Evolutionary conservation across 176 grass and related monocot genomes (phyloP), one percentile per base, ranked within the genome.

Genomic region (Thinopyrum elongatum): DNA sequence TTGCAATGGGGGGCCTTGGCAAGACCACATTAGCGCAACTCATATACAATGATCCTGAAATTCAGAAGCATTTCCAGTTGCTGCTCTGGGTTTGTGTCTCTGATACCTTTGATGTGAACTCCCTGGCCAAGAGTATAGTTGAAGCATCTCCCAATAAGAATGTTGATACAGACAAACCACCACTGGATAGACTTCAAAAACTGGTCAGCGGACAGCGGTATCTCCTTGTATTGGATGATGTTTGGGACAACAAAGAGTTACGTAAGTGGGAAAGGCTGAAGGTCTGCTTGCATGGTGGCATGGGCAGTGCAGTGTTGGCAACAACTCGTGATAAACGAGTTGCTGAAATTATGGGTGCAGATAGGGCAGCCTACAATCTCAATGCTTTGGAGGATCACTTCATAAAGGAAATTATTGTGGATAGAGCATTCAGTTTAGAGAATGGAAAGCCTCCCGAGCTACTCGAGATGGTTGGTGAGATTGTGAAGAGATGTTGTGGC

Each of bases 41-140:
- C 36, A 42, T 72, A 25, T 71, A 71, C 69, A 71, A 71, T 41
- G 35, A 71, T 6, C 10, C 31, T 39, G 25, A 39, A 9, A 51
- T 88, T 5, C n/a, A 64, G 6, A 41, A 44, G 23, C 35, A 88
- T 29, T 92, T 86, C 23, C 29, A 74, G 10, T 21, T 39, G 16
- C 7, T 1, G 55, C 28, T 53, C 0, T 92, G 82, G 86, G 86
- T 89, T 1, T 92, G 86, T 36, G 78, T 92, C 1, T 88, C 65
- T 4, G 70, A 75, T 64, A 53, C 23, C 16, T 89, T 86, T 59
- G 74, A 82, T 74, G 61, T 78, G 12, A 46, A 53, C 3, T 6
- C 19, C 2, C 0, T 55, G 7, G 83, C 30, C 3, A 65, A 26
- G 15, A 59, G 30, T 35, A 86, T 21, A 87, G 82, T 2, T 3